These are phyloP conservation scores for Berberis vulgaris DNA, from an alignment of 164 flowering plant genomes.

Conservation along the genomic window DNA sequence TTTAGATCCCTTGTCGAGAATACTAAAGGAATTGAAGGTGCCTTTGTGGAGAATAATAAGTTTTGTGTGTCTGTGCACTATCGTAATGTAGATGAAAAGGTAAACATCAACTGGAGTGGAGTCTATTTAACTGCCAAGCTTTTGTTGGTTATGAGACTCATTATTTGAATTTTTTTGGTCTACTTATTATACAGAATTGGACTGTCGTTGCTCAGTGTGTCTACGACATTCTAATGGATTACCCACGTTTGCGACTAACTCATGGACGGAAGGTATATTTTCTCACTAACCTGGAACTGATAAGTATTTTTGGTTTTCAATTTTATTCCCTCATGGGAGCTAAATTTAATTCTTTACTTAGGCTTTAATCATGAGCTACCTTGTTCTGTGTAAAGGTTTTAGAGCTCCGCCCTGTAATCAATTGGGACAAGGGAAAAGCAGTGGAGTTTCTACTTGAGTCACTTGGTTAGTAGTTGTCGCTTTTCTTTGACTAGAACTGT, in stretches of 20 bases:
- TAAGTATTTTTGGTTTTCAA: background rate
- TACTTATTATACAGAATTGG: conserved; percentile 56
- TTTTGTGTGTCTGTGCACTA: conserved; percentile 97
- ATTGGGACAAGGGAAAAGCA: conserved; percentile 98
- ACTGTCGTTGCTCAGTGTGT: conserved; percentile 60
- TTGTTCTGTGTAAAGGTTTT: conserved; percentile 50
- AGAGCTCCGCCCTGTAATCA: conserved; percentile 88
- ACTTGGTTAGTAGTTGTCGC: conserved; percentile 43
- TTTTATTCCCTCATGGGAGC: background rate
- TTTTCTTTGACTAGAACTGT: too few relatives aligned
- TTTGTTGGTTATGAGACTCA: background rate
- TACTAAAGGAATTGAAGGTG: conserved; percentile 67
- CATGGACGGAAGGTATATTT: conserved; percentile 87
- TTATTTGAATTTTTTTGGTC: background rate
- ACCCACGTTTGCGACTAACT: conserved; percentile 79
- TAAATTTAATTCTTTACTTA: background rate
- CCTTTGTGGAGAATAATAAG: conserved; percentile 85
- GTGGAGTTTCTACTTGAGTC: conserved; percentile 91
- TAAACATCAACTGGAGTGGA: conserved; percentile 10
- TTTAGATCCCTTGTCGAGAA: conserved; percentile 71
- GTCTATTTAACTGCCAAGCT: too few relatives aligned
- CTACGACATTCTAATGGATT: conserved; percentile 51
- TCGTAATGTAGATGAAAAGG: conserved; percentile 90
- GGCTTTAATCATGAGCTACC: background rate
- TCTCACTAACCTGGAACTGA: background rate